Conservation (phyloP, 2,329 filamentous ascomycete genomes). For the Neonectria neomacrospora region DNA sequence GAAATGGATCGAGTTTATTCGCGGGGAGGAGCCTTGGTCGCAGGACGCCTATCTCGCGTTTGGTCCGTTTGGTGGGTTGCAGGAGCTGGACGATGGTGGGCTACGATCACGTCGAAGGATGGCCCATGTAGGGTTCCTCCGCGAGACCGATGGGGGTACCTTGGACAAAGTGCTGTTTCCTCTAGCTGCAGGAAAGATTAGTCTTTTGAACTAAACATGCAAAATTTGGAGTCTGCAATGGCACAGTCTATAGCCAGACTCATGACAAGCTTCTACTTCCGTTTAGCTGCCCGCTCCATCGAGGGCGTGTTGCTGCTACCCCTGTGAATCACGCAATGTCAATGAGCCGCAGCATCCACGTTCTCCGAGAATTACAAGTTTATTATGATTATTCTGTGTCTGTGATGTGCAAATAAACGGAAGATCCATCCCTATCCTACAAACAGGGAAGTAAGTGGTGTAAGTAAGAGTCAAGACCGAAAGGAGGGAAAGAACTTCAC, state of each 20-base stretch:
- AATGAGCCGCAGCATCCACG: background rate
- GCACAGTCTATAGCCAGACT: too few species aligned
- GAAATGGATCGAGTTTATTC: constrained; percentile 54
- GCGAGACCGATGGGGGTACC: background rate
- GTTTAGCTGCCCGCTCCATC: too few species aligned
- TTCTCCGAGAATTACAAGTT: background rate
- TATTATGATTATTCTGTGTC: background rate
- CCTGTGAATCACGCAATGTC: too few species aligned
- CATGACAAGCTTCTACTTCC: too few species aligned
- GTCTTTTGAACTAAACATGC: constrained; percentile 7
- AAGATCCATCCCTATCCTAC: constrained; percentile 15
- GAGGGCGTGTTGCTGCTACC: too few species aligned
- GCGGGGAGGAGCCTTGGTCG: constrained; percentile 52
- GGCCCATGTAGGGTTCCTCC: background rate
- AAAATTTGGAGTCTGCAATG: background rate
- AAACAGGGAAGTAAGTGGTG: too few species aligned
- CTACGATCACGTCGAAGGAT: constrained; percentile 34
- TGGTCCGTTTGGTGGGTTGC: constrained; percentile 53
- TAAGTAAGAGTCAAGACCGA: background rate
- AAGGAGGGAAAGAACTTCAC: background rate
- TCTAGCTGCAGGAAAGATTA: constrained; percentile 9
- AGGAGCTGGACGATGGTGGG: constrained; percentile 49
- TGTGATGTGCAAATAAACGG: constrained; percentile 18
- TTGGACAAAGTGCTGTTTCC: constrained; percentile 2
- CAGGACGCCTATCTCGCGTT: constrained; percentile 42